These are phyloP conservation scores for Leishmania mexicana DNA, from an alignment of 208 protist genomes.

Conservation along the genomic window DNA sequence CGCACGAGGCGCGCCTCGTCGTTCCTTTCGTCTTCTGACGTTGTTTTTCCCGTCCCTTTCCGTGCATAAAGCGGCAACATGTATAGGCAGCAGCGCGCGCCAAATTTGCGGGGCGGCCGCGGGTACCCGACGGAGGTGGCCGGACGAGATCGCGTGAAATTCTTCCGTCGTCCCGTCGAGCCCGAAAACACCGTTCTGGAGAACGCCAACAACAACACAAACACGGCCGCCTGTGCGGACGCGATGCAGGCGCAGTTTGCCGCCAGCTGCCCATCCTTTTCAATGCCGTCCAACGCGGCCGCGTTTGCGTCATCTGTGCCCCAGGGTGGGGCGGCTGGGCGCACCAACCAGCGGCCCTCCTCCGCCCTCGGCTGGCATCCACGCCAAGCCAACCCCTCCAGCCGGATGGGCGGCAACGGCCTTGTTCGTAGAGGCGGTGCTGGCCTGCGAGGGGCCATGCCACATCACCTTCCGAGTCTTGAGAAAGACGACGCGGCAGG, in stretches of 20 bases:
- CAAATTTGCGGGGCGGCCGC: slow-evolving; percentile 45
- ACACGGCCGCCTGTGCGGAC: background rate
- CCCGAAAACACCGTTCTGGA: slow-evolving; percentile 29
- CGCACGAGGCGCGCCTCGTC: background rate
- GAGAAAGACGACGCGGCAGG: background rate
- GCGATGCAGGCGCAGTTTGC: slow-evolving; percentile 30
- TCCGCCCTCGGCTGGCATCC: slow-evolving; percentile 9
- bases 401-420: background rate
- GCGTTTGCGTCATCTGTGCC: slow-evolving; percentile 12
- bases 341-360: background rate
- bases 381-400: background rate
- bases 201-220: slow-evolving; percentile 15
- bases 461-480: slow-evolving; percentile 45
- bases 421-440: background rate
- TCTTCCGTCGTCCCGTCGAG: slow-evolving; percentile 86
- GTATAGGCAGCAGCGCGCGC: slow-evolving; percentile 32
- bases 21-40: background rate
- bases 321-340: background rate
- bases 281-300: slow-evolving; percentile 16
- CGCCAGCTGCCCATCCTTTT: slow-evolving; percentile 27
- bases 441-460: slow-evolving; percentile 12
- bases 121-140: slow-evolving; percentile 78
- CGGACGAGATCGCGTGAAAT: slow-evolving; percentile 86
- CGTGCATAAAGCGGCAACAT: background rate
- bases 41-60: background rate